Percentiles rank a stretch among this genome's conserved stretches.
Conservation (phyloP, 441 rosid genomes). For the Populus hybrid region DNA sequence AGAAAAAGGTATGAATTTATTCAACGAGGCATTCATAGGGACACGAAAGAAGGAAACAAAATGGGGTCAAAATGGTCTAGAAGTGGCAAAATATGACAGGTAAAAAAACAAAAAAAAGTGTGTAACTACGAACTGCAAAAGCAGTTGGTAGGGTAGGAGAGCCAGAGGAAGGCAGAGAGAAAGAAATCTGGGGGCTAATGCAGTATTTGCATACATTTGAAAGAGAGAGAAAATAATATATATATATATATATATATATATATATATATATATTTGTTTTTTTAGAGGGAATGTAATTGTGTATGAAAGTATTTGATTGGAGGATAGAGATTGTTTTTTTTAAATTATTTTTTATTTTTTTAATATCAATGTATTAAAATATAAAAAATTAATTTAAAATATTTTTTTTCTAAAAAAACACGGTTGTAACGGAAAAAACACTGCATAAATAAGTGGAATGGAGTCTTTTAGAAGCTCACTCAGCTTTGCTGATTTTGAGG, state of each 20-base stretch:
- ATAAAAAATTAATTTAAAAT: too few relatives aligned
- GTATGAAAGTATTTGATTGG: not conserved
- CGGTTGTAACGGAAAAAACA: too few relatives aligned
- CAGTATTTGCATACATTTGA: conserved; percentile 19
- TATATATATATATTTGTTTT: not conserved
- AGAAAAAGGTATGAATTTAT: not conserved
- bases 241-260: too few relatives aligned
- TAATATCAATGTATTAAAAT: too few relatives aligned
- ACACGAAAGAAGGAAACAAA: not conserved
- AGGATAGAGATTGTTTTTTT: not conserved
- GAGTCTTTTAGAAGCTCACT: conserved; percentile 63
- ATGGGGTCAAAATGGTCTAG: not conserved
- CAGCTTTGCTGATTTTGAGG: conserved; percentile 80
- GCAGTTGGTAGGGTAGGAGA: not conserved
- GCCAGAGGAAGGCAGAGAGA: not conserved
- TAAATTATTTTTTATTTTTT: too few relatives aligned
- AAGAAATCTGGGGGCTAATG: conserved; percentile 19
- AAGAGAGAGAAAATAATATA: conserved; percentile 1
- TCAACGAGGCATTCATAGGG: not conserved
- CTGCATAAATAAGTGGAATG: not conserved
- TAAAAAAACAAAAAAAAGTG: not conserved
- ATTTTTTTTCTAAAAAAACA: too few relatives aligned
- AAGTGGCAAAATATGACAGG: not conserved
- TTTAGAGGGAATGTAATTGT: conserved; percentile 20
- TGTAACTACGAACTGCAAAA: not conserved